phyloP scores from a whole-genome alignment of 768 basidiomycete genomes.

The Boletus speciosus region DNA sequence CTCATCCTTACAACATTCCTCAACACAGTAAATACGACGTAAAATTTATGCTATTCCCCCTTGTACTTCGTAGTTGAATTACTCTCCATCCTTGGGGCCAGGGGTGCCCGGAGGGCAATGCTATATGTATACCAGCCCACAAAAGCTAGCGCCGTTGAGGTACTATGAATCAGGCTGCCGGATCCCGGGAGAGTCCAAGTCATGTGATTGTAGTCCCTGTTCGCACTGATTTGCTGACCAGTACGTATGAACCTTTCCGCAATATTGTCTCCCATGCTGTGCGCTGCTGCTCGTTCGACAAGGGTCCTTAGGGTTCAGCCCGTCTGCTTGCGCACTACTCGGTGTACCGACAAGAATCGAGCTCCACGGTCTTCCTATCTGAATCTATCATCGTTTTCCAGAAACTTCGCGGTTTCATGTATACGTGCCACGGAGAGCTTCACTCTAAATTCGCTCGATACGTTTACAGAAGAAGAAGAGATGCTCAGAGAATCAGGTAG shows the following conservation, averaged over 20 bases:
- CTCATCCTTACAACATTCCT: too few relatives aligned
- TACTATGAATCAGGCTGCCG: too few relatives aligned
- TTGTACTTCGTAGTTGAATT: too few relatives aligned
- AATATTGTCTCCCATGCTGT: constrained; percentile 22
- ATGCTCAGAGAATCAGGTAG: constrained; percentile 91
- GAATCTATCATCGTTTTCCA: constrained; percentile 2
- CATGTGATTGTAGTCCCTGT: constrained; percentile 21
- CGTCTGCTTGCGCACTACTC: neutral
- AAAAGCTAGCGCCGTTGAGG: too few relatives aligned
- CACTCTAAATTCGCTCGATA: constrained; percentile 62
- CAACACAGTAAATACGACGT: too few relatives aligned
- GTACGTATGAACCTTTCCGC: neutral
- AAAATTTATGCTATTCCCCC: too few relatives aligned
- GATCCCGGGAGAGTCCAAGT: neutral
- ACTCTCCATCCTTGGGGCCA: too few relatives aligned
- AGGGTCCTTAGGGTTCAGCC: constrained; percentile 4
- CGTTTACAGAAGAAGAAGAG: constrained; percentile 90
- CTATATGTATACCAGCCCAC: too few relatives aligned
- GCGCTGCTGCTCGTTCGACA: constrained; percentile 16
- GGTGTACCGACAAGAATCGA: constrained; percentile 12
- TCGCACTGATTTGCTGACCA: too few relatives aligned
- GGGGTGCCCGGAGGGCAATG: too few relatives aligned
- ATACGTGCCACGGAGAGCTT: constrained; percentile 25
- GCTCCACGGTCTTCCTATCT: neutral
- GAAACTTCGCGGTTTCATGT: constrained; percentile 26